These are phyloP conservation scores for Leptographium wingfieldii DNA, from an alignment of 2,329 filamentous ascomycete genomes.

Conservation along the genomic window DNA sequence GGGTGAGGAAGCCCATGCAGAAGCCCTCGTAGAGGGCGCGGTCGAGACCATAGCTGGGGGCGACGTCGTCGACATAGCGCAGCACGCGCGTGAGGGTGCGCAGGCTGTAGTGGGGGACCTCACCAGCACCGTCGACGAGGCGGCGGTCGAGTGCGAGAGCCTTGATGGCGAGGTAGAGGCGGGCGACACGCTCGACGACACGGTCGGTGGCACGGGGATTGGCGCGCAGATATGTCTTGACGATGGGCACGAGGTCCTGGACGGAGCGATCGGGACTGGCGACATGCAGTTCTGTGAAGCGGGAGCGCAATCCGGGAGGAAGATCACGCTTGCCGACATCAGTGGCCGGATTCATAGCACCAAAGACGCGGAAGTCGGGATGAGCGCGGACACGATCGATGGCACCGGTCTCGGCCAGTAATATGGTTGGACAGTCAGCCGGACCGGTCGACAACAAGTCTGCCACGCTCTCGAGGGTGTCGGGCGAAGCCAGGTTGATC, in stretches of 20 bases:
- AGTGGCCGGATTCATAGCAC: constrained; percentile 97
- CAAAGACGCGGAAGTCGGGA: constrained; percentile 89
- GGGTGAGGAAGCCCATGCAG: constrained; percentile 92
- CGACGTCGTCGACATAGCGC: constrained; percentile 75
- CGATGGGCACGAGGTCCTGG: constrained; percentile 77
- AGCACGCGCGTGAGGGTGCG: constrained; percentile 84
- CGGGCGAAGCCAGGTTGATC: constrained; percentile 89
- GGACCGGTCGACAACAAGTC: constrained; percentile 53
- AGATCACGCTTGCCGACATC: constrained; percentile 94
- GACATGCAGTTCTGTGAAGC: constrained; percentile 94
- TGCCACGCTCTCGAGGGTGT: constrained; percentile 86
- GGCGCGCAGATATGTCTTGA: constrained; percentile 73
- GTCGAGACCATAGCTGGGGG: constrained; percentile 71
- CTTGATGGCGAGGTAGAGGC: constrained; percentile 81
- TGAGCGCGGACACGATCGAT: constrained; percentile 84
- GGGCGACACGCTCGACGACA: constrained; percentile 67
- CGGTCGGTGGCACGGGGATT: constrained; percentile 54
- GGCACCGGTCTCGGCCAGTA: constrained; percentile 87
- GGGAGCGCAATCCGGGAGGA: constrained; percentile 72
- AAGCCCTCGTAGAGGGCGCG: constrained; percentile 89
- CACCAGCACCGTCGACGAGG: constrained; percentile 87
- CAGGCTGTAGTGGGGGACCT: constrained; percentile 93
- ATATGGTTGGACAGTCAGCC: constrained; percentile 57
- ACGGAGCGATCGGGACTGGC: constrained; percentile 77
- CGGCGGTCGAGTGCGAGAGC: constrained; percentile 66